Percentiles rank a stretch among this genome's conserved stretches.
phyloP scores from a whole-genome alignment of 2,329 filamentous ascomycete species.

The Xylaria polymorpha region DNA sequence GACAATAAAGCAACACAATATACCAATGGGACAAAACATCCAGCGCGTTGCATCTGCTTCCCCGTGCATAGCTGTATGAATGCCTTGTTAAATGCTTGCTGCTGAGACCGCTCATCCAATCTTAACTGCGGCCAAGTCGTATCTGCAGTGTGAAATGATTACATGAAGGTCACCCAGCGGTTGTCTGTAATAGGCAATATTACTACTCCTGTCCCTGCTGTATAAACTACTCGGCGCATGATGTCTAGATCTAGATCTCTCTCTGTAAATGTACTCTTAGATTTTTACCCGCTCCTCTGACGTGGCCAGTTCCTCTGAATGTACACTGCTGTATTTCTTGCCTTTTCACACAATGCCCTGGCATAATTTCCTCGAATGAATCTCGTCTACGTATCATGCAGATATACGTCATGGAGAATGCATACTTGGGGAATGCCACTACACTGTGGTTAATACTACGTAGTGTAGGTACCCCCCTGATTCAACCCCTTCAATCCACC shows the following conservation, averaged over 20 bases:
- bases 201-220: not conserved
- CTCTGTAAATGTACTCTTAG: not conserved
- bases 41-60: not conserved
- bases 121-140: not conserved
- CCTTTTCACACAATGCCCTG: not conserved
- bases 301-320: not conserved
- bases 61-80: not conserved
- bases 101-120: not conserved
- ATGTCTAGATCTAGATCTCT: not conserved
- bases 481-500: conserved; percentile 26
- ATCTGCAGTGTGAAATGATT: not conserved
- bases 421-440: conserved; percentile 13
- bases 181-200: not conserved
- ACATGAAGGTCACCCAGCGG: not conserved
- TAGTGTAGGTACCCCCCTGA: conserved; percentile 14
- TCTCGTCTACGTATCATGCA: conserved; percentile 2
- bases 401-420: conserved; percentile 6
- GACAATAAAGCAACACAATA: not conserved
- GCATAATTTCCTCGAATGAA: not conserved
- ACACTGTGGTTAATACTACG: not conserved
- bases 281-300: not conserved
- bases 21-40: not conserved
- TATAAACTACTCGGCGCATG: not conserved
- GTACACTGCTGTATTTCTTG: not conserved
- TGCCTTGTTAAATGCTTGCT: not conserved